These are phyloP conservation scores for Backusella australiensis DNA, from an alignment of 192 early-diverging fungal genomes.

Conservation along the genomic window DNA sequence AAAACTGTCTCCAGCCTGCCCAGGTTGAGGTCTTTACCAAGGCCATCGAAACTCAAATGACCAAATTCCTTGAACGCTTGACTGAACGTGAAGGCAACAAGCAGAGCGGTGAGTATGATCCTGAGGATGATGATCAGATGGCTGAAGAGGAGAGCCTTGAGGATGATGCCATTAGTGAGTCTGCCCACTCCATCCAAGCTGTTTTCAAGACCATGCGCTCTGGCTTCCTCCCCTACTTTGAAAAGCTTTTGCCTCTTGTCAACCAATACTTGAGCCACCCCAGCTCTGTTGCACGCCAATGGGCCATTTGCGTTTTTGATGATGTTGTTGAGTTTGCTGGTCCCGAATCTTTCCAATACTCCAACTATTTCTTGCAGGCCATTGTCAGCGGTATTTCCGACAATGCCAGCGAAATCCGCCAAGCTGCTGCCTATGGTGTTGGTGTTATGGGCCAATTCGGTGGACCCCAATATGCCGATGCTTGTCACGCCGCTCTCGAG, in stretches of 20 bases:
- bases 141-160: constrained; percentile 79
- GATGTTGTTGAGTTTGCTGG: constrained; percentile 93
- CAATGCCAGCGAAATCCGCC: constrained; percentile 71
- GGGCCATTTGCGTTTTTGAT: constrained; percentile 90
- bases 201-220: constrained; percentile 74
- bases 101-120: constrained; percentile 80
- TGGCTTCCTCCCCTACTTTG: constrained; percentile 79
- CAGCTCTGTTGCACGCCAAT: constrained; percentile 77
- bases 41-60: constrained; percentile 66
- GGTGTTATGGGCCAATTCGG: constrained; percentile 91
- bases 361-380: constrained; percentile 63
- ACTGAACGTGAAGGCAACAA: constrained; percentile 73
- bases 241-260: constrained; percentile 73
- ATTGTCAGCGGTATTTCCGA: constrained; percentile 59
- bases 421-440: constrained; percentile 92
- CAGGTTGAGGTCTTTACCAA: constrained; percentile 72
- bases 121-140: constrained; percentile 89
- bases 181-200: constrained; percentile 78
- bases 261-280: constrained; percentile 61
- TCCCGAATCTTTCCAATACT: constrained; percentile 62
- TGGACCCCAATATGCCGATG: constrained; percentile 77
- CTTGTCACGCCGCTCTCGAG: constrained; percentile 67
- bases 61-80: constrained; percentile 75
- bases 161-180: constrained; percentile 79
- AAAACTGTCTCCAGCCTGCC: constrained; percentile 58